A percentile compares a stretch with the other conserved stretches of the same genome.
phyloP scores from a whole-genome alignment of 192 early-diverging fungal genomes.

The Podila horticola region DNA sequence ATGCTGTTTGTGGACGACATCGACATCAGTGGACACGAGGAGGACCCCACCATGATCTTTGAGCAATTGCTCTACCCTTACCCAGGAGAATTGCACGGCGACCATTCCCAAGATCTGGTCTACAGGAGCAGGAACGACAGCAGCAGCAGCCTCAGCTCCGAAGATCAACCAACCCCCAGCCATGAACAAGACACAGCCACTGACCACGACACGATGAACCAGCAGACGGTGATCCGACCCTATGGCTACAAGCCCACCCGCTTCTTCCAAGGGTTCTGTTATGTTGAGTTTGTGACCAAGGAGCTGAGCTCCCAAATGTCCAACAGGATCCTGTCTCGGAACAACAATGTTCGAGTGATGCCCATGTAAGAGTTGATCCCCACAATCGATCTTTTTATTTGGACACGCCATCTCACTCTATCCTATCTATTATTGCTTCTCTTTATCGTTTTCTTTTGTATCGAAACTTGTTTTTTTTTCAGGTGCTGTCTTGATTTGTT shows the following conservation, averaged over 20 bases:
- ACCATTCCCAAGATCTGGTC: background rate
- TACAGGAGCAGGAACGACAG: background rate
- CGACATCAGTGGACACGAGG: slow-evolving; percentile 34
- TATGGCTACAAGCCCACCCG: slow-evolving; percentile 42
- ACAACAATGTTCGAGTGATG: slow-evolving; percentile 50
- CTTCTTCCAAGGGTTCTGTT: slow-evolving; percentile 51
- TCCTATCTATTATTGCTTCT: background rate
- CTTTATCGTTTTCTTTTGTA: background rate
- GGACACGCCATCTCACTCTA: too few relatives aligned
- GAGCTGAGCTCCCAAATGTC: slow-evolving; percentile 34
- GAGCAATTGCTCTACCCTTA: slow-evolving; percentile 29
- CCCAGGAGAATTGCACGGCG: background rate
- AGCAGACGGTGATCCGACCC: slow-evolving; percentile 33
- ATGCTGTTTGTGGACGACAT: slow-evolving; percentile 51
- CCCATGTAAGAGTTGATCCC: slow-evolving; percentile 26
- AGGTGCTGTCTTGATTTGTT: background rate
- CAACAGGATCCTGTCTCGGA: slow-evolving; percentile 26
- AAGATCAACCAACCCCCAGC: background rate
- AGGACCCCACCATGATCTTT: slow-evolving; percentile 24
- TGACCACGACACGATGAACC: slow-evolving; percentile 8
- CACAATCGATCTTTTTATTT: background rate
- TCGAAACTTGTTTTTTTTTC: background rate
- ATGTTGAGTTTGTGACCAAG: slow-evolving; percentile 37
- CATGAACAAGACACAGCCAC: background rate
- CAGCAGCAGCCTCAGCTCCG: background rate